Evolutionary conservation across 75 land plant species (phyloP), one percentile per base, ranked within the genome.

Genomic region (Picea glauca): DNA sequence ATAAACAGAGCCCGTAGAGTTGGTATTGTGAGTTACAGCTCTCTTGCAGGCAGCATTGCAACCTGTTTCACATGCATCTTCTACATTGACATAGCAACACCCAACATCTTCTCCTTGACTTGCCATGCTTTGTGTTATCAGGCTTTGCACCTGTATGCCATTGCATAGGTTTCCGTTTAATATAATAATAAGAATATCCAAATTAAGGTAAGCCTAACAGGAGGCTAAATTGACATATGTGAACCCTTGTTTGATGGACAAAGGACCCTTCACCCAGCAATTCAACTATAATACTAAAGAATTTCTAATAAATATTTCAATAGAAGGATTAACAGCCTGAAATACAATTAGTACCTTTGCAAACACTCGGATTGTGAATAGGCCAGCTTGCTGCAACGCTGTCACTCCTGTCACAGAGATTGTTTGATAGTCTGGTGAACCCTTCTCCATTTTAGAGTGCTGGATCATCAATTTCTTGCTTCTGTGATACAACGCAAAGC

Each of bases 51-150:
- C 78, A 67, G 78, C 78, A 67, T 35, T 23, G 43, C 78, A 77
- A 18, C 78, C 78, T 15, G 66, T 60, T 77, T 77, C 76, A 35
- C 78, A 77, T 6, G 78, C 78, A 61, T 77, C 78, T 72, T 77
- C 76, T 21, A 77, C 76, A 14, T 9, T 61, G n/a, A 21, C 43
- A 40, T 77, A 77, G 20, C 78, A 77, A 72, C 78, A 77, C 0
- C 46, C 46, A 35, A 21, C 78, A 61, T 77, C 78, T 50, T 50
- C 56, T 35, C 78, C 78, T 61, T 77, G 78, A 20, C 72, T 38
- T 60, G 78, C 78, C 78, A 77, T 58, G 23, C 78, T 77, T 9
- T 77, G 33, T 40, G 23, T 33, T 9, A 74, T 5, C 74, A 77
- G 4, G 3, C 78, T 75, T 32, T 65, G 72, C 12, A 77, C 46